phyloP scores from a whole-genome alignment of 2,329 filamentous ascomycete species.

The Cladosporium sp. region DNA sequence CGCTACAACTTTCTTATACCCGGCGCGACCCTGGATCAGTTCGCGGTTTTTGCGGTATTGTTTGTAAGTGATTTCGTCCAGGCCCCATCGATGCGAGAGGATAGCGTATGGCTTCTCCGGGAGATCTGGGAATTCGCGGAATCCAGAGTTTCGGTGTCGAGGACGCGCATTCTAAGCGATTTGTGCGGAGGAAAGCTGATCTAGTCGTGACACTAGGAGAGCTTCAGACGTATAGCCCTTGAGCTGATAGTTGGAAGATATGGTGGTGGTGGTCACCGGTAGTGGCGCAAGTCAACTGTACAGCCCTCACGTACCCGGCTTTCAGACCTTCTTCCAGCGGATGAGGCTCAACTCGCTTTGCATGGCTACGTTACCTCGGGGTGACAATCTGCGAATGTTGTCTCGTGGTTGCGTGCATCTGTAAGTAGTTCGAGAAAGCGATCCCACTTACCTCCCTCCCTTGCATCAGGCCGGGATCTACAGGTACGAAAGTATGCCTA shows the following conservation, averaged over 20 bases:
- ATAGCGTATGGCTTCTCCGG: conserved; percentile 25
- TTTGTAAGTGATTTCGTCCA: conserved; percentile 25
- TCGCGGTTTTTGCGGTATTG: conserved; percentile 20
- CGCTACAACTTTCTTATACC: conserved; percentile 18
- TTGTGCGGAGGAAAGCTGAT: neutral
- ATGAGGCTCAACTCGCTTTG: neutral
- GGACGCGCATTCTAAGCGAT: conserved; percentile 24
- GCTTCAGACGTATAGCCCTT: neutral
- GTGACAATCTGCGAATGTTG: neutral
- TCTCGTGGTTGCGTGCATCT: neutral
- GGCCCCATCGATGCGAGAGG: conserved; percentile 29
- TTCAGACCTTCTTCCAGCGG: neutral
- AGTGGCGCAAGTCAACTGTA: neutral
- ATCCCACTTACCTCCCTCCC: neutral
- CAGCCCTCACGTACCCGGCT: too few relatives aligned
- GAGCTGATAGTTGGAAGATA: neutral
- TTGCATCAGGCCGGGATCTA: neutral
- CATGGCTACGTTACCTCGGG: neutral
- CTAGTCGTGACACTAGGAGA: neutral
- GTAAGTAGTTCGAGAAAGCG: neutral
- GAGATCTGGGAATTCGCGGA: conserved; percentile 25
- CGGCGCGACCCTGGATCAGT: neutral
- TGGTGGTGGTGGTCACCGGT: neutral
- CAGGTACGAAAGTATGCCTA: neutral
- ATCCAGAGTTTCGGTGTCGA: conserved; percentile 25